Conservation (phyloP, 192 early-diverging fungal species). For the Podila clonocystis region DNA sequence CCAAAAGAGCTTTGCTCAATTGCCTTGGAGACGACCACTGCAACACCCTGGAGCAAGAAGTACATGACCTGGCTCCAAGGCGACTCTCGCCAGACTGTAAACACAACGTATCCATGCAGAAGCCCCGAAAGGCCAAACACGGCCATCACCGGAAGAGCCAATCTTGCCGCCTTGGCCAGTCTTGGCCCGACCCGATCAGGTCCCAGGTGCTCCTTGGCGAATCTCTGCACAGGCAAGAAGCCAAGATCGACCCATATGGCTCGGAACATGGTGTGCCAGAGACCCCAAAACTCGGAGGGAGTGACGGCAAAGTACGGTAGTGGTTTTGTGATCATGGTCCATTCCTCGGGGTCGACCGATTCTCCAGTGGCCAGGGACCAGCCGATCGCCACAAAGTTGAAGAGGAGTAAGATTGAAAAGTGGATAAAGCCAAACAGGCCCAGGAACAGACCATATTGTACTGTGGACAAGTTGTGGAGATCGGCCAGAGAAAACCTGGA, state of each 20-base stretch:
- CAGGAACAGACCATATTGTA: neutral
- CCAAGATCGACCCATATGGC: slow-evolving; percentile 1
- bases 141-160: slow-evolving; percentile 2
- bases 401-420: neutral
- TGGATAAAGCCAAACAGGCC: neutral
- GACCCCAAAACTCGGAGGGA: neutral
- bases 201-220: neutral
- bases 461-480: neutral
- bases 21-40: neutral
- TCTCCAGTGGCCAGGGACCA: neutral
- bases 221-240: neutral
- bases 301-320: neutral
- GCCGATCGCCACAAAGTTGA: neutral
- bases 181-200: neutral
- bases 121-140: neutral
- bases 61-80: neutral
- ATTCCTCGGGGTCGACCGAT: neutral
- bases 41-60: slow-evolving; percentile 1
- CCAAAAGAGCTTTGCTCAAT: neutral
- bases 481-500: neutral
- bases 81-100: neutral
- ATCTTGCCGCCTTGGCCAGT: neutral
- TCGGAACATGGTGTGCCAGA: neutral
- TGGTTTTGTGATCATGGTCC: neutral
- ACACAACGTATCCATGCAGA: slow-evolving; percentile 5